A percentile compares a stretch with the other conserved stretches of the same genome.
phyloP scores from a whole-genome alignment of 2,329 filamentous ascomycete species.

The Cercospora zeina region DNA sequence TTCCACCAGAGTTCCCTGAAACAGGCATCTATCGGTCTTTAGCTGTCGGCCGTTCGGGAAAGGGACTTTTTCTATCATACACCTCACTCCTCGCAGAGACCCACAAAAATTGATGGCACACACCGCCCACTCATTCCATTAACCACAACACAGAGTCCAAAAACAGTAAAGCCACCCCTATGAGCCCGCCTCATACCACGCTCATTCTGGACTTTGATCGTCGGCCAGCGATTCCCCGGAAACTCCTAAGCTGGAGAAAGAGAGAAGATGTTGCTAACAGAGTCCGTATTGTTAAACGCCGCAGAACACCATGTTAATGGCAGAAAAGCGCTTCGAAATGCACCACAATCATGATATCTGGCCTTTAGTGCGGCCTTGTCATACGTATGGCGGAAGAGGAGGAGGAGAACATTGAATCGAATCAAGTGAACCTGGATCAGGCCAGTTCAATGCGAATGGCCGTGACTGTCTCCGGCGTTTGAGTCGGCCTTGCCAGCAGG shows the following conservation, averaged over 20 bases:
- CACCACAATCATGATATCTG: not conserved
- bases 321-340: not conserved
- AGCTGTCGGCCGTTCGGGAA: not conserved
- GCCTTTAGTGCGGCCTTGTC: not conserved
- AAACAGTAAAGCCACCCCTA: not conserved
- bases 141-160: not conserved
- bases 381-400: not conserved
- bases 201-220: not conserved
- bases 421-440: not conserved
- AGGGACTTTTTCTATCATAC: not conserved
- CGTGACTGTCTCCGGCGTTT: slow-evolving; percentile 21
- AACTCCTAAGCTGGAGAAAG: not conserved
- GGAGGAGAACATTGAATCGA: not conserved
- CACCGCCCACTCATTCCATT: not conserved
- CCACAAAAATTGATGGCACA: not conserved
- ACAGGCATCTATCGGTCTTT: not conserved
- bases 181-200: not conserved
- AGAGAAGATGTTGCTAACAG: not conserved
- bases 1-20: not conserved
- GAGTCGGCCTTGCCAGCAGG: slow-evolving; percentile 31
- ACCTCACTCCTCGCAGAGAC: not conserved
- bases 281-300: not conserved
- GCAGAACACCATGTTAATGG: not conserved
- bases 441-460: slow-evolving; percentile 22
- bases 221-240: not conserved